A percentile compares a stretch with the other conserved stretches of the same genome.
Evolutionary conservation across 2,329 filamentous ascomycete species (phyloP).

Genomic region (Akanthomyces dipterigenus): DNA sequence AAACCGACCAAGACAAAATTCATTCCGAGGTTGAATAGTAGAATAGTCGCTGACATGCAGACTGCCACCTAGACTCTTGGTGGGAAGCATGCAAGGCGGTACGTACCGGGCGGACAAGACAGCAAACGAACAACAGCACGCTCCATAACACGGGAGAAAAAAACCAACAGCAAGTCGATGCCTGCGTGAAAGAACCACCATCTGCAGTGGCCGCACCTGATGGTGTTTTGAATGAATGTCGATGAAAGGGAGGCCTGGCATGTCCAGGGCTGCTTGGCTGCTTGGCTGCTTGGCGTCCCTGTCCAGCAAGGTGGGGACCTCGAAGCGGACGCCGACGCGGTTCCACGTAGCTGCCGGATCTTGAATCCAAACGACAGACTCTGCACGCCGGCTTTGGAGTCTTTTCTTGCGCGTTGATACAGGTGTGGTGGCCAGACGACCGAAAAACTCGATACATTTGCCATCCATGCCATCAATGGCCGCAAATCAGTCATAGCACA

Average conservation of each 20-base stretch:
- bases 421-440: not conserved
- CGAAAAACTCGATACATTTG: not conserved
- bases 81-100: not conserved
- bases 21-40: not conserved
- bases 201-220: not conserved
- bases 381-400: not conserved
- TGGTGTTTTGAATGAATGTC: not conserved
- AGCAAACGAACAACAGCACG: not conserved
- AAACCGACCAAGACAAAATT: not conserved
- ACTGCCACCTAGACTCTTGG: not conserved
- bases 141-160: not conserved
- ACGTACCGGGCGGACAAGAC: not conserved
- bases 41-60: not conserved
- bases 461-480: not conserved
- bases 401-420: not conserved
- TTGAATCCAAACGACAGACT: not conserved
- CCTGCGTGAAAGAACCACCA: not conserved
- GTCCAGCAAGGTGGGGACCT: slow-evolving; percentile 2
- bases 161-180: not conserved
- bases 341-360: not conserved
- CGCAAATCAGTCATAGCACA: slow-evolving; percentile 2
- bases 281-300: not conserved
- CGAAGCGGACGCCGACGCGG: not conserved
- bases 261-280: not conserved
- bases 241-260: not conserved